phyloP scores from a whole-genome alignment of 805 yeast genomes.

The Phaffomyces antillensis region DNA sequence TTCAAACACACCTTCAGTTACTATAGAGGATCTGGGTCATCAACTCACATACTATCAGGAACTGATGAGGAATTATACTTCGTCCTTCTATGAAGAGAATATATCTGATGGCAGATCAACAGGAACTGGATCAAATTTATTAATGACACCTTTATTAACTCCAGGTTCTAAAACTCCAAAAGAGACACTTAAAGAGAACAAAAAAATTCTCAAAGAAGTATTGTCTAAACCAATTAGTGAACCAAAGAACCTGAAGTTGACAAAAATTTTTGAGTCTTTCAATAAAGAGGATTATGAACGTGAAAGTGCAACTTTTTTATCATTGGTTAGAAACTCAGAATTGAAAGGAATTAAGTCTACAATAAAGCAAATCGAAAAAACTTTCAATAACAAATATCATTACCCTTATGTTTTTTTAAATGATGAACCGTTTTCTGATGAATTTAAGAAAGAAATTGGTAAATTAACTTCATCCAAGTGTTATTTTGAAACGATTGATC shows the following conservation, averaged over 20 bases:
- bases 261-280: slow-evolving; percentile 9
- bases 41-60: slow-evolving; percentile 15
- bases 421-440: slow-evolving; percentile 55
- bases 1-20: not conserved
- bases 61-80: slow-evolving; percentile 17
- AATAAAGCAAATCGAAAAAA: slow-evolving; percentile 52
- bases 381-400: slow-evolving; percentile 60
- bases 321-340: slow-evolving; percentile 69
- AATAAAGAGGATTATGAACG: slow-evolving; percentile 10
- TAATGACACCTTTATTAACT: slow-evolving; percentile 13
- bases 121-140: not conserved
- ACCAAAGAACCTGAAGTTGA: slow-evolving; percentile 18
- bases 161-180: slow-evolving; percentile 6
- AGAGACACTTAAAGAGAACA: slow-evolving; percentile 12
- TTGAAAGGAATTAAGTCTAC: slow-evolving; percentile 40
- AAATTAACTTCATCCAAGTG: slow-evolving; percentile 34
- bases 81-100: slow-evolving; percentile 12
- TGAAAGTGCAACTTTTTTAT: slow-evolving; percentile 73
- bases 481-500: slow-evolving; percentile 38
- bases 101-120: not conserved
- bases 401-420: slow-evolving; percentile 81
- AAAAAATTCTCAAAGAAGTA: slow-evolving; percentile 3
- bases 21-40: slow-evolving; percentile 7
- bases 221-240: slow-evolving; percentile 18
- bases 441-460: slow-evolving; percentile 42